Evolutionary conservation across 2,329 filamentous ascomycete genomes (phyloP).

Genomic region (Talaromyces islandicus): DNA sequence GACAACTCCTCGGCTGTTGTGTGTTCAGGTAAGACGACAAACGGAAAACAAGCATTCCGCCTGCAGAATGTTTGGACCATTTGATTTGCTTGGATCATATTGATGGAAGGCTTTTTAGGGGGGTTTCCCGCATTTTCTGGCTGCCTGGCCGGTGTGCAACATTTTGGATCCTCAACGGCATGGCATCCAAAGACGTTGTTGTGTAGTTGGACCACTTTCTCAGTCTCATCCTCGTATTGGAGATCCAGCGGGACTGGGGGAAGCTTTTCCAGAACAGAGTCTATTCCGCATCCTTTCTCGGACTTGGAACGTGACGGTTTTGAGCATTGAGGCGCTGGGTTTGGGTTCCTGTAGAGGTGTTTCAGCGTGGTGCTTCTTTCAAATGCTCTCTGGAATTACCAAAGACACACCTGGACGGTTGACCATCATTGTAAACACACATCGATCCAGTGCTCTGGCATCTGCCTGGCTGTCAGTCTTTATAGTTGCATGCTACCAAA

Average conservation of each 20-base stretch:
- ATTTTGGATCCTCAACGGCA: not conserved
- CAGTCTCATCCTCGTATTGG: conserved; percentile 5
- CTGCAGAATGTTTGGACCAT: not conserved
- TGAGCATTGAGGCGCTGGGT: not conserved
- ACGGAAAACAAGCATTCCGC: conserved; percentile 2
- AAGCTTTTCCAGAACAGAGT: not conserved
- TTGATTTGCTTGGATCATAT: conserved; percentile 1
- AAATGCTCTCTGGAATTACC: not conserved
- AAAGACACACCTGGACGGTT: not conserved
- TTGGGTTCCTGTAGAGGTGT: not conserved
- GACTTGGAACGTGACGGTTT: not conserved
- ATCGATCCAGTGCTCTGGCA: conserved; percentile 5
- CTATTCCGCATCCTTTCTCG: not conserved
- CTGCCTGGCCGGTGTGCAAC: not conserved
- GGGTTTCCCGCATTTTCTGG: not conserved
- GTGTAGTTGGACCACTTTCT: conserved; percentile 3
- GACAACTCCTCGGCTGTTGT: not conserved
- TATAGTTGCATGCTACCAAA: not conserved
- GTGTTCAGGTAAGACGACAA: conserved; percentile 2
- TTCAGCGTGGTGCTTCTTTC: not conserved
- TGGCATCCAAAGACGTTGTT: not conserved
- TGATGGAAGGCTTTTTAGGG: not conserved
- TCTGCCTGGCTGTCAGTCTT: not conserved
- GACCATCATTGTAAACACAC: not conserved
- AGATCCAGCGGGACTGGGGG: not conserved